Conservation (phyloP, 768 basidiomycete genomes). For the Auricularia sp. region DNA sequence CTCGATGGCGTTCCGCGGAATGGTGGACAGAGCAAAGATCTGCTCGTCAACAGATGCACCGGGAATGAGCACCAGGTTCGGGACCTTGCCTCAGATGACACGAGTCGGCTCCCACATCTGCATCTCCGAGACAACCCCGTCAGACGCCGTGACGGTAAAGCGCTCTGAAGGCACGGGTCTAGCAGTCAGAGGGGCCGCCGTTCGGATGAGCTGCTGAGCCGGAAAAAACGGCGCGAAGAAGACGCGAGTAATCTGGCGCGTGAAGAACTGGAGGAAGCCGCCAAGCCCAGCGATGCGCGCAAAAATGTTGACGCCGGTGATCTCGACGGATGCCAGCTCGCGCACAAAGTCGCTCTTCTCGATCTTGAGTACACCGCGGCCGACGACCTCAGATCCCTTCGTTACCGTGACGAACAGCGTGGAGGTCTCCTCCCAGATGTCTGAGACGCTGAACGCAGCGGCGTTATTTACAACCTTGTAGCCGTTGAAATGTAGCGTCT, state of each 20-base stretch:
- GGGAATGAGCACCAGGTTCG: background rate
- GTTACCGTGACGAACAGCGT: slow-evolving; percentile 3
- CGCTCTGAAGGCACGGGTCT: background rate
- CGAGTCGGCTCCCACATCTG: background rate
- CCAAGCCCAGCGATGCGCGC: background rate
- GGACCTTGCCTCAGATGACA: background rate
- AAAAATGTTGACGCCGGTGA: background rate
- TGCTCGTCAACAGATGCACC: background rate
- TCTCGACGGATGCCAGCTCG: slow-evolving; percentile 3
- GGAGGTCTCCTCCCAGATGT: slow-evolving; percentile 3
- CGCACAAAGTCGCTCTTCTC: background rate
- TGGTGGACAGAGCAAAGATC: background rate
- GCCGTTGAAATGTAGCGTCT: background rate
- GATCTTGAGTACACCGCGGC: slow-evolving; percentile 2
- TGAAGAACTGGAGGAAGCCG: background rate
- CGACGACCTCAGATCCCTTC: background rate
- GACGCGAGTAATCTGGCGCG: background rate
- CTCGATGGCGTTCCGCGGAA: slow-evolving; percentile 3
- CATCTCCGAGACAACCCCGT: background rate
- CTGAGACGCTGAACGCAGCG: slow-evolving; percentile 1
- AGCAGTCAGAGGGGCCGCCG: background rate
- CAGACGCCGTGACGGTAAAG: background rate
- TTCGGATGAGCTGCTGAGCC: background rate
- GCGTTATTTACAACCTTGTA: slow-evolving; percentile 6
- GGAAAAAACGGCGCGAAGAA: background rate